Evolutionary conservation across 2,329 filamentous ascomycete genomes (phyloP), one percentile per base, ranked within the genome.

Genomic region (Hypoxylon sp.): DNA sequence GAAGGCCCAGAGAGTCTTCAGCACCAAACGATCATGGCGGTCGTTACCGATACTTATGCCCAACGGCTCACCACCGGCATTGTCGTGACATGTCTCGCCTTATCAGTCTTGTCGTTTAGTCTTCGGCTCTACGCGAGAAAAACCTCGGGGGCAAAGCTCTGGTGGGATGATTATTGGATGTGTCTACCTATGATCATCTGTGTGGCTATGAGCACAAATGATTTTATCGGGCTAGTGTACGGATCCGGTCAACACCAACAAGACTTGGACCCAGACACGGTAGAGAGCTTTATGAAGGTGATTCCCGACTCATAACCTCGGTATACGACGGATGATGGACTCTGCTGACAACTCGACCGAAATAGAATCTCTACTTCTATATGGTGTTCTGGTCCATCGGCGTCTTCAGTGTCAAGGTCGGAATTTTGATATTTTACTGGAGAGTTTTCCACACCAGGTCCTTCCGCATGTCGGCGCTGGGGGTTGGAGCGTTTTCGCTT

Each of bases 131-230:
- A 69, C 62, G 69, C 71, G 15, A 67, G 72, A 19, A 64, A 62
- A 34, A 49, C 60, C 4, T 68, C 71, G 56, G 62, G 61, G 24
- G 68, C 71, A n/a, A 68, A 69, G 49, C 59, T 72, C 51, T 73
- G 72, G 72, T 70, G 66, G 68, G 72, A 73, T 56, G 72, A 73
- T 19, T 73, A 71, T 56, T 74, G 72, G 72, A 73, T 73, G 72
- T 56, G 64, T 24, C 61, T 67, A 57, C 71, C 72, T 24, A 72
- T 73, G 72, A 37, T 68, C 4, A 67, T 73, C 47, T 73, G 71
- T 56, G 61, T 73, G 54, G 56, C 50, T 26, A 65, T 68, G 60
- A 70, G 65, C 22, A 64, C 64, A 11, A 68, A 65, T n/a, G 70
- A 72, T 51, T 73, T 70, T 53, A 48, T 73, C 39, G 62, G 59